A percentile compares a stretch with the other conserved stretches of the same genome.
Conservation (phyloP, 345 rosid species). For the Rhodamnia argentea region DNA sequence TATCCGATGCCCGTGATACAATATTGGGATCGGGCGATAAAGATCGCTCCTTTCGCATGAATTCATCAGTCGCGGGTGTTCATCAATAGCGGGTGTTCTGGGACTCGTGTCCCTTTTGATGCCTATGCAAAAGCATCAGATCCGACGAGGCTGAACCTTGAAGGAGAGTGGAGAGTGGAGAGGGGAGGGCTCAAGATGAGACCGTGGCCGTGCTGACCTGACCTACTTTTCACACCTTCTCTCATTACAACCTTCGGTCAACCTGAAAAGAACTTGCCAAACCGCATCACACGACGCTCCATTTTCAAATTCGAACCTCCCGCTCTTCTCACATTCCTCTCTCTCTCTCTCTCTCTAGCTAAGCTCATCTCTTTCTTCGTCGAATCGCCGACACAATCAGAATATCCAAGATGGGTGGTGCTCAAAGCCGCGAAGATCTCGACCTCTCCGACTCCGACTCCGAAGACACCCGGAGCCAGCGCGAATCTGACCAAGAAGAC, state of each 20-base stretch:
- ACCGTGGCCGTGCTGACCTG: not conserved
- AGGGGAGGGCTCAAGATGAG: not conserved
- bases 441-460: constrained; percentile 7
- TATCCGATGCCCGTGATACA: accelerated
- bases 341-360: not conserved
- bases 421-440: constrained; percentile 10
- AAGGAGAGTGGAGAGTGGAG: not conserved
- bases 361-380: not conserved
- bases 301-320: not conserved
- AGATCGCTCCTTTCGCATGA: accelerated
- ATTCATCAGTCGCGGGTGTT: accelerated
- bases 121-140: not conserved
- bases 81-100: no score
- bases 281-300: not conserved
- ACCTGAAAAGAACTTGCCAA: not conserved
- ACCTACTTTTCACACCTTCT: not conserved
- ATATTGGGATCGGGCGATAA: not conserved
- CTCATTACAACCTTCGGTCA: accelerated
- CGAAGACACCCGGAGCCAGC: not conserved
- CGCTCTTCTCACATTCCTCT: not conserved
- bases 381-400: not conserved
- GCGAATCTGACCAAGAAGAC: not conserved
- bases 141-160: not conserved
- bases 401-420: not conserved
- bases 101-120: not conserved